Conservation (phyloP, 129 eudicot genomes). For the Flaveria bidentis region DNA sequence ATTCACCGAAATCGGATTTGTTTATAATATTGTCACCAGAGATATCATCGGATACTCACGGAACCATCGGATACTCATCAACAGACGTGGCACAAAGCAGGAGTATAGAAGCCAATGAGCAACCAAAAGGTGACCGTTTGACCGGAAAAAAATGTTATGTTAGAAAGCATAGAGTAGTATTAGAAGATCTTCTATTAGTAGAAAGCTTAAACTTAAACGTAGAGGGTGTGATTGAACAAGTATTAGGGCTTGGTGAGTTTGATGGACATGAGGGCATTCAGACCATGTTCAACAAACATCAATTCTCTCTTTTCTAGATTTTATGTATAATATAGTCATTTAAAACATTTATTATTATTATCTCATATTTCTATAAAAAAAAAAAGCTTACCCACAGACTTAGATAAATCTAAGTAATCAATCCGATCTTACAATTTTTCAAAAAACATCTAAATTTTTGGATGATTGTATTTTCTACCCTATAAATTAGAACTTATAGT, state of each 20-base stretch:
- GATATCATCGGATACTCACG: not conserved
- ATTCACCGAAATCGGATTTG: constrained; percentile 30
- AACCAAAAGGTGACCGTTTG: constrained; percentile 1
- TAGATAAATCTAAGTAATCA: too few species aligned
- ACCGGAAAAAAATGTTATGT: not conserved
- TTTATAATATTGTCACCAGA: constrained; percentile 28
- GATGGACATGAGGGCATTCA: constrained; percentile 59
- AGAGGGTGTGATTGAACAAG: constrained; percentile 40
- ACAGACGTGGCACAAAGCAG: constrained; percentile 14
- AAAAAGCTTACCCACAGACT: not conserved
- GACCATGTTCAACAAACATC: constrained; percentile 37
- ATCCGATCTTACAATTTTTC: too few species aligned
- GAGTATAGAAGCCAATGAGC: constrained; percentile 11
- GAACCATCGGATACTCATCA: constrained; percentile 17
- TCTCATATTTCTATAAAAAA: not conserved
- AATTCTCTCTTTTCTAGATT: constrained; percentile 33
- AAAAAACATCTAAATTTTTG: too few species aligned
- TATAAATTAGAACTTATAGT: too few species aligned
- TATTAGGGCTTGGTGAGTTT: constrained; percentile 49
- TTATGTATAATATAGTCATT: not conserved
- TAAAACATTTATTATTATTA: not conserved
- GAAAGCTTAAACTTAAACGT: constrained; percentile 22
- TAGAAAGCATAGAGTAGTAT: constrained; percentile 13
- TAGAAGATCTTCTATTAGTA: constrained; percentile 37
- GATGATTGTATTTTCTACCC: too few species aligned